Evolutionary conservation across 352 stramenopile genomes (phyloP).

Genomic region (Phytophthora podocarpi): DNA sequence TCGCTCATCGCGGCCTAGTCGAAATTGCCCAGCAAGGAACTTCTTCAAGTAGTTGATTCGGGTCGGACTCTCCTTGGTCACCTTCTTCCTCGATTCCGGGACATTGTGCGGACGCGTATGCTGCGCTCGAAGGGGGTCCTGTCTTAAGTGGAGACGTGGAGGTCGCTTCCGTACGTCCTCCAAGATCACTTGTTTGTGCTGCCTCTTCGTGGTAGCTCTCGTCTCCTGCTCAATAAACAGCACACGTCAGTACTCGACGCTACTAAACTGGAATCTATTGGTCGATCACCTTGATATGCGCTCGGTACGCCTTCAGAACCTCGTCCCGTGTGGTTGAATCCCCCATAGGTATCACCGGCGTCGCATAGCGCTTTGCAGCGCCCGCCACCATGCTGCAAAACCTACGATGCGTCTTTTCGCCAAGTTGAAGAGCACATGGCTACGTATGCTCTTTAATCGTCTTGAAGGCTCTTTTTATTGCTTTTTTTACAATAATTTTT

Average conservation of each 20-base stretch:
- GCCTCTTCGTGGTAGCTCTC: slow-evolving; percentile 46
- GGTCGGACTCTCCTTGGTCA: slow-evolving; percentile 22
- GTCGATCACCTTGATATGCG: slow-evolving; percentile 50
- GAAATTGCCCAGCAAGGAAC: slow-evolving; percentile 48
- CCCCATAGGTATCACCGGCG: neutral
- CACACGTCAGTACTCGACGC: neutral
- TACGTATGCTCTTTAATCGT: neutral
- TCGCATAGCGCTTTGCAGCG: slow-evolving; percentile 7
- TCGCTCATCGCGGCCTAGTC: slow-evolving; percentile 30
- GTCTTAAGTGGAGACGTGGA: slow-evolving; percentile 49
- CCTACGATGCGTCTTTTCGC: no score
- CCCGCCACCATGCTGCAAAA: no score
- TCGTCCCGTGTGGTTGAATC: slow-evolving; percentile 31
- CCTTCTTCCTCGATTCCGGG: slow-evolving; percentile 11
- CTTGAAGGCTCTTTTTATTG: no score
- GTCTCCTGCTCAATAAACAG: slow-evolving; percentile 38
- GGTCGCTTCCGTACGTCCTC: slow-evolving; percentile 48
- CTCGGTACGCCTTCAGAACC: slow-evolving; percentile 53
- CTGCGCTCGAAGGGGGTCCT: slow-evolving; percentile 22
- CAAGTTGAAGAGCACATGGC: neutral
- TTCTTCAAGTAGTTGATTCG: slow-evolving; percentile 43
- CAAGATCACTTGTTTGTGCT: slow-evolving; percentile 69
- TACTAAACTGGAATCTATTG: no score
- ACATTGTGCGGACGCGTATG: slow-evolving; percentile 8
- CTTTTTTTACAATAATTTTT: no score